Evolutionary conservation across 2,329 filamentous ascomycete genomes (phyloP).

Genomic region (Fusarium tjaetaba): DNA sequence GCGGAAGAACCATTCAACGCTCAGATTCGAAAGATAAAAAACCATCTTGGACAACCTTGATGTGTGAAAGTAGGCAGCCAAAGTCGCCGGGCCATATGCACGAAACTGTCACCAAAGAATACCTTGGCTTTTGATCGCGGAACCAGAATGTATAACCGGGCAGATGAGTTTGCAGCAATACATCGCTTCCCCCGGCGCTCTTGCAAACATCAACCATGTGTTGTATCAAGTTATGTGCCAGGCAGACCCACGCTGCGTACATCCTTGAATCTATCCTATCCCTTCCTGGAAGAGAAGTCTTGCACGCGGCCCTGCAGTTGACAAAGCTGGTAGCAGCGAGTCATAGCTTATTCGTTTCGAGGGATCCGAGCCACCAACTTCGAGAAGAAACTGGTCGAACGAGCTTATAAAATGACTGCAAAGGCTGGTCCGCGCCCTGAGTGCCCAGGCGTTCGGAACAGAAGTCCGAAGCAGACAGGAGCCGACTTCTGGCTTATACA

Average conservation of each 20-base stretch:
- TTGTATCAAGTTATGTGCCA: neutral
- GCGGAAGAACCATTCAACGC: no score
- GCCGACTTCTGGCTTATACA: neutral
- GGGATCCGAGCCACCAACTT: neutral
- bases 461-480: neutral
- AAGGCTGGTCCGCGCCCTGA: neutral
- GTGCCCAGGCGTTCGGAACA: accelerated
- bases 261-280: neutral
- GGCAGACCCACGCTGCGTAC: conserved; percentile 14
- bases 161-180: neutral
- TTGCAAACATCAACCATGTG: neutral
- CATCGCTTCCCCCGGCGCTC: neutral
- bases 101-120: no score
- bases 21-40: no score
- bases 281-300: neutral
- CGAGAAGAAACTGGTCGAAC: neutral
- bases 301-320: conserved; percentile 20
- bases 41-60: no score
- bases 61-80: no score
- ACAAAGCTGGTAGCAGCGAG: conserved; percentile 37
- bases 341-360: neutral
- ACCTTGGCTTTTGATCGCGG: no score
- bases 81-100: no score
- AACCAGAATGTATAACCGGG: neutral
- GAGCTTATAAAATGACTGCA: neutral